Percentiles rank a stretch among this genome's conserved stretches.
phyloP scores from a whole-genome alignment of 345 rosid species.

The Mallotus nudiflorus region DNA sequence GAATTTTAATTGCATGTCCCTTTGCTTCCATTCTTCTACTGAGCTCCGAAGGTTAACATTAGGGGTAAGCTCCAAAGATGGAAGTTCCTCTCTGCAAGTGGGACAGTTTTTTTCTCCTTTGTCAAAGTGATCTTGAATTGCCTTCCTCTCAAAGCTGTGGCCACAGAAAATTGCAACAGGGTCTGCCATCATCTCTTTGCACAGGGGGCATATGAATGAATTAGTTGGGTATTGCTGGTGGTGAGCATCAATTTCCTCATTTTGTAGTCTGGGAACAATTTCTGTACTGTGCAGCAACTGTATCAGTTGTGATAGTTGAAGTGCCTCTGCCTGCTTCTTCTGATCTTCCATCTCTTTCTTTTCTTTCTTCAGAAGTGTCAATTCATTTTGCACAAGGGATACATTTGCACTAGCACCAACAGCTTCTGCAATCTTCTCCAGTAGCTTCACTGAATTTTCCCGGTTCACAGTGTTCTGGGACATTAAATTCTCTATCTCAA shows the following conservation, averaged over 20 bases:
- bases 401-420: constrained; percentile 36
- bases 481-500: constrained; percentile 38
- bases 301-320: constrained; percentile 45
- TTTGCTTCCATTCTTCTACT: constrained; percentile 45
- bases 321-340: constrained; percentile 54
- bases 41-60: constrained; percentile 44
- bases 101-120: constrained; percentile 44
- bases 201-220: constrained; percentile 45
- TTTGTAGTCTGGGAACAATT: constrained; percentile 27
- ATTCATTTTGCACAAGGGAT: constrained; percentile 39
- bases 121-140: constrained; percentile 39
- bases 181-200: constrained; percentile 49
- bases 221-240: constrained; percentile 30
- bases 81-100: constrained; percentile 41
- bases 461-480: constrained; percentile 25
- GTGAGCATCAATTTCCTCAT: constrained; percentile 17
- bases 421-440: constrained; percentile 44
- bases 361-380: constrained; percentile 44
- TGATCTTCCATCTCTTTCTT: constrained; percentile 49
- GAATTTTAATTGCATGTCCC: constrained; percentile 42
- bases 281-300: constrained; percentile 45
- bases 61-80: constrained; percentile 39
- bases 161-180: constrained; percentile 50
- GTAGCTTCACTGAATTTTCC: constrained; percentile 37
- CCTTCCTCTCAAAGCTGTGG: constrained; percentile 54